phyloP scores from a whole-genome alignment of 306 rosid species.

The Biancaea sappan region DNA sequence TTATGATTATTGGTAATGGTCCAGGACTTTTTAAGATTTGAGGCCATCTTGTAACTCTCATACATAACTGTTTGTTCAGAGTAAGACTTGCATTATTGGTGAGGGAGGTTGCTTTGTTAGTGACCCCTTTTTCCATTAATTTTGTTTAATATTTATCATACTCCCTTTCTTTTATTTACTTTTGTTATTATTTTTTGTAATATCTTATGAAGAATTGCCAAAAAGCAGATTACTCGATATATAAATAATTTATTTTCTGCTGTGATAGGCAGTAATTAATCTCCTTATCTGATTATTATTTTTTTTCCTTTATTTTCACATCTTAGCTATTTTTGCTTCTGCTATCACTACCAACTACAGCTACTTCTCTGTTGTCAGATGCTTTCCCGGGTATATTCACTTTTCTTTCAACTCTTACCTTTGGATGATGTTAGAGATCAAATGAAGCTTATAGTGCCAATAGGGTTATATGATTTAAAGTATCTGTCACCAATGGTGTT shows the following conservation, averaged over 20 bases:
- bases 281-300: neutral
- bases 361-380: neutral
- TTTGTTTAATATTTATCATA: neutral
- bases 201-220: neutral
- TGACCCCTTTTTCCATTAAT: neutral
- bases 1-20: neutral
- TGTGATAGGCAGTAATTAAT: neutral
- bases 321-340: neutral
- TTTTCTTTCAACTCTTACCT: neutral
- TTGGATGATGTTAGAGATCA: neutral
- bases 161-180: neutral
- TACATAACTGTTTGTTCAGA: neutral
- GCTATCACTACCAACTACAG: neutral
- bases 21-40: neutral
- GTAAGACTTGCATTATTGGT: neutral
- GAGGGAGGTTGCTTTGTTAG: neutral
- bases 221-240: neutral
- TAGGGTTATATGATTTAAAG: neutral
- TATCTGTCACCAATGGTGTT: neutral
- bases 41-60: constrained; percentile 18
- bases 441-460: neutral
- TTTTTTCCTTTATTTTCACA: neutral
- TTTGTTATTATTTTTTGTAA: neutral
- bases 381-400: neutral
- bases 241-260: neutral